phyloP scores from a whole-genome alignment of 208 protist genomes.

The Wallacemonas sp. region DNA sequence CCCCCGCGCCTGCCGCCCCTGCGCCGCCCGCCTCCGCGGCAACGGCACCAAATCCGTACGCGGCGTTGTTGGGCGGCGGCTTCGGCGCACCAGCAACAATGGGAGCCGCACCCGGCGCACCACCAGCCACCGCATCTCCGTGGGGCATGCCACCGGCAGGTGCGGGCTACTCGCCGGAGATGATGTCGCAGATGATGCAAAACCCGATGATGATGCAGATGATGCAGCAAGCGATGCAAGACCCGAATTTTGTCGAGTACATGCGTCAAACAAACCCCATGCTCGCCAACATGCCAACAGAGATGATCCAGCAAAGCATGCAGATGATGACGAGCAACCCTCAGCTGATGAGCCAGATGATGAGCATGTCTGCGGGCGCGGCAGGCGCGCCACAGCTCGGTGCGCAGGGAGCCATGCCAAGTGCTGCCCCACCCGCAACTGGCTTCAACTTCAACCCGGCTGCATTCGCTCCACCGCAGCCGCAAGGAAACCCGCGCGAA shows the following conservation, averaged over 20 bases:
- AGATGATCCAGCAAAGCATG: conserved; percentile 46
- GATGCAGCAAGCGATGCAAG: conserved; percentile 53
- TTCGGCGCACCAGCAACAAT: conserved; percentile 23
- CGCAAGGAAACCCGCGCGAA: conserved; percentile 72
- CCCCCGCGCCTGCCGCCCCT: conserved; percentile 17
- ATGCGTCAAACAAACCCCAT: conserved; percentile 49
- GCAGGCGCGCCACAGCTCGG: conserved; percentile 11
- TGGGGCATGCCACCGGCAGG: conserved; percentile 27
- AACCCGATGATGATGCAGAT: conserved; percentile 69
- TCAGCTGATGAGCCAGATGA: conserved; percentile 24
- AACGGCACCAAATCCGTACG: conserved; percentile 64
- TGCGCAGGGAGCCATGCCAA: not conserved
- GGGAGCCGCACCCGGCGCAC: conserved; percentile 8
- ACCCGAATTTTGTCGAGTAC: conserved; percentile 73
- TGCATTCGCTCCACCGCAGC: conserved; percentile 39
- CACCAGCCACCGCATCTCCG: conserved; percentile 20
- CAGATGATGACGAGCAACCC: conserved; percentile 60
- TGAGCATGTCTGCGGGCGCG: conserved; percentile 33
- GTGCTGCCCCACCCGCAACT: not conserved
- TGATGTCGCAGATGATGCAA: conserved; percentile 55
- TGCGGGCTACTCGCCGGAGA: conserved; percentile 10
- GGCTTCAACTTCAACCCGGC: conserved; percentile 32
- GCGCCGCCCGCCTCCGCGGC: not conserved
- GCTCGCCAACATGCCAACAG: conserved; percentile 43
- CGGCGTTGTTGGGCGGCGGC: conserved; percentile 49